phyloP scores from a whole-genome alignment of 2,329 filamentous ascomycete species.

The Gliomastix tumulicola region DNA sequence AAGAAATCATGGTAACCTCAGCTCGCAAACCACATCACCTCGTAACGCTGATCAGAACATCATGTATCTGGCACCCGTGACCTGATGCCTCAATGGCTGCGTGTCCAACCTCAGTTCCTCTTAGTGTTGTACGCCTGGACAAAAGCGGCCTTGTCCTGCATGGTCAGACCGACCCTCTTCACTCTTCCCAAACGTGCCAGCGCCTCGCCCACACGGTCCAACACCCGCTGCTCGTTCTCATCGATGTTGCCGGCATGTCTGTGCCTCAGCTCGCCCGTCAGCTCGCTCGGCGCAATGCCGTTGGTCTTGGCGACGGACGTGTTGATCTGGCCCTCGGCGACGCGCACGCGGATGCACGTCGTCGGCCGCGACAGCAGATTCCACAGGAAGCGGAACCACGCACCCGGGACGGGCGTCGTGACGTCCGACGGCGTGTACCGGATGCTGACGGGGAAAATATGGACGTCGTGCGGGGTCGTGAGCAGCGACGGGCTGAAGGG shows the following conservation, averaged over 20 bases:
- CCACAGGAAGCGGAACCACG: constrained; percentile 73
- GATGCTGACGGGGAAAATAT: constrained; percentile 85
- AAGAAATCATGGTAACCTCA: no score
- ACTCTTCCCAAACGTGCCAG: constrained; percentile 82
- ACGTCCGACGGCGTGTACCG: constrained; percentile 85
- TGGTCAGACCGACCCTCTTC: constrained; percentile 78
- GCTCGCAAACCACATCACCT: no score
- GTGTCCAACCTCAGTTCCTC: constrained; percentile 18
- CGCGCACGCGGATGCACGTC: constrained; percentile 84
- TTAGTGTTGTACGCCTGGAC: constrained; percentile 56
- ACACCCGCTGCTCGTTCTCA: constrained; percentile 57
- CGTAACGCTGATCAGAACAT: no score
- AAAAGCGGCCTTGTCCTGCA: constrained; percentile 79
- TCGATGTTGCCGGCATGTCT: constrained; percentile 24
- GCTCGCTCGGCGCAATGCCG: constrained; percentile 17
- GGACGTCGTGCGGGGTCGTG: constrained; percentile 56
- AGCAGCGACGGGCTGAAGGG: constrained; percentile 75
- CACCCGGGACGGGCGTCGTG: constrained; percentile 78
- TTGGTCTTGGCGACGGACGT: constrained; percentile 29
- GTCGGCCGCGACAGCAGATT: constrained; percentile 76
- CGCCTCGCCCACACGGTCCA: constrained; percentile 78
- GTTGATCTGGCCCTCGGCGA: constrained; percentile 68
- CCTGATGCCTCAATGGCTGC: no score
- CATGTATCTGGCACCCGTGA: no score
- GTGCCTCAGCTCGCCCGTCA: constrained; percentile 16